phyloP scores from a whole-genome alignment of 306 rosid species.

The Vicia villosa region DNA sequence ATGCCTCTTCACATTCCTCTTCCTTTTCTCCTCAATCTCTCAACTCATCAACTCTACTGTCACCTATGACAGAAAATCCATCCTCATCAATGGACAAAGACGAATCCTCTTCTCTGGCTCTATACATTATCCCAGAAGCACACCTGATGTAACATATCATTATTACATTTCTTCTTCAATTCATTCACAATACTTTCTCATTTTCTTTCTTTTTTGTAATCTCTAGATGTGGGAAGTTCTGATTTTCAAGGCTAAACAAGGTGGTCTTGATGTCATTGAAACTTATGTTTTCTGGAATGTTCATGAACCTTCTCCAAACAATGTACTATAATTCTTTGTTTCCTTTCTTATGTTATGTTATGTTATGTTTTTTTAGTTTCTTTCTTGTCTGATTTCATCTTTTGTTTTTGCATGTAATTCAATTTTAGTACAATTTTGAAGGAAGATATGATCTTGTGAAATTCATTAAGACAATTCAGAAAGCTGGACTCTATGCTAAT shows the following conservation, averaged over 20 bases:
- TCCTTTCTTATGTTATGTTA: background rate
- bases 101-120: constrained; percentile 94
- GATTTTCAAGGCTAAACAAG: constrained; percentile 90
- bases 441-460: constrained; percentile 92
- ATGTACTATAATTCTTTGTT: constrained; percentile 53
- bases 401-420: constrained; percentile 32
- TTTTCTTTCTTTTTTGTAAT: constrained; percentile 24
- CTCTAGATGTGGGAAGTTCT: constrained; percentile 98
- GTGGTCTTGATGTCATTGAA: constrained; percentile 90
- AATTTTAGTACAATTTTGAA: constrained; percentile 85
- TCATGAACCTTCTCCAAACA: constrained; percentile 96
- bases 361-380: constrained; percentile 19
- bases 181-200: background rate
- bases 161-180: too few species aligned
- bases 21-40: constrained; percentile 42
- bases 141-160: constrained; percentile 62
- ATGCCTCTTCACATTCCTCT: constrained; percentile 47
- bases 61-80: constrained; percentile 84
- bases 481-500: constrained; percentile 92
- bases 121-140: constrained; percentile 96
- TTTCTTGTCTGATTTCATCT: constrained; percentile 3
- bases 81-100: constrained; percentile 82
- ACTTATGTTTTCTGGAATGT: constrained; percentile 97
- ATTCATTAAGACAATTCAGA: constrained; percentile 81
- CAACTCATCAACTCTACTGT: constrained; percentile 57